Evolutionary conservation across 1,139 yeast species (phyloP), one percentile per base, ranked within the genome.

Genomic region (Yamadazyma membranifaciens): DNA sequence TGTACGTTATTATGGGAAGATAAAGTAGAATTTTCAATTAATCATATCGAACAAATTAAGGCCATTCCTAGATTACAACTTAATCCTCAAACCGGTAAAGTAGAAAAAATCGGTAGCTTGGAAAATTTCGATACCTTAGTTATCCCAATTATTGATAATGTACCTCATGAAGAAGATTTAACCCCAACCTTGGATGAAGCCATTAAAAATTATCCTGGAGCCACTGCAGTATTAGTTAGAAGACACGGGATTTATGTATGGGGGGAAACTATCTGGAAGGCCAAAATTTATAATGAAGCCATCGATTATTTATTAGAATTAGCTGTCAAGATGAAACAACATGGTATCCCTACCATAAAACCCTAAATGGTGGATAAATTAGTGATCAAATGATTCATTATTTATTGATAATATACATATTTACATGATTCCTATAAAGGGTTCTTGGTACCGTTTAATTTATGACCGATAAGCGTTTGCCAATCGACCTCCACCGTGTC

Each of bases 191-290:
- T 91, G 38, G 79, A 79, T 49, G 65, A 75, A 42, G 85, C 91
- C 2, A 78, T 89, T 42, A 63, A 55, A 20, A 68, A 75, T 14
- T 84, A 87, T 51, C 96, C 97, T 1, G 75, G 78, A 0, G 69
- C 95, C 2, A 78, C 89, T 6, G 97, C 98, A 0, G 91, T 91
- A 1, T 70, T 91, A 43, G 98, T 91, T 6, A 78, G 96, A 61
- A 75, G 96, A 57, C 98, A 91, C 56, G 98, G 98, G 1, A 83
- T 91, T 33, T 91, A 84, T 57, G 96, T 89, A 12, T 91, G 98
- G 97, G 98, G 97, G 17, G 89, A 86, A 52, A 81, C 78, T 20
- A 87, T 88, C 10, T 86, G 95, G 87, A 88, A 89, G 62, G 96
- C 97, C 38, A 91, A 91, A 65, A 80, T 91, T 13, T 84, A 86